Evolutionary conservation across 495 filamentous ascomycete genomes (phyloP), one percentile per base, ranked within the genome.

Genomic region (Penicillium atrosanguineum): DNA sequence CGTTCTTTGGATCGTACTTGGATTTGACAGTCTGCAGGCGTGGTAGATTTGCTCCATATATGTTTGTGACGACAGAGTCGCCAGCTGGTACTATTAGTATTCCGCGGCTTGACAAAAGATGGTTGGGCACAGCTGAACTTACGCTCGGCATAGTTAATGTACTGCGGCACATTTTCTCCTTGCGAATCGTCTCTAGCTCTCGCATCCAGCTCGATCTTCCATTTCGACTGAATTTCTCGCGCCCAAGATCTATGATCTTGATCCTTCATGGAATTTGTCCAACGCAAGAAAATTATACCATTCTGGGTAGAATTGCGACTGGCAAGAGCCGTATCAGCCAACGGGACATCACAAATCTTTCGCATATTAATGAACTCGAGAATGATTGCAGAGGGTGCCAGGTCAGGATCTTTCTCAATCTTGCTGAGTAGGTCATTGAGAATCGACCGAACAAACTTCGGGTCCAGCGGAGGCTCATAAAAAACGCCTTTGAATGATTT

Each of bases 1-100:
- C 55, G 57, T 83, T 83, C 1, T 62, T 70, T 0, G 81, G 79
- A 53, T 85, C 81, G 50, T 83, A 83, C 48, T 76, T 69, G 41
- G 67, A 63, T 68, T 83, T 83, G 37, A 83, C 31, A 16, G 56
- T 58, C 51, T 72, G 68, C 52, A 83, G 54, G 8, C 70, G 69
- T 1, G 47, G 50, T 11, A 75, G 63, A 44, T 83, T 82, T n/a
- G 58, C 58, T 2, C 82, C 81, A 19, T 71, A 74, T 34, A 74
- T 71, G 36, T 72, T 72, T 2, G 46, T 36, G 9, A 72, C 68
- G 1, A 63, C 59, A 12, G 63, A 63, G 44, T 72, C 68, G 25
- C 71, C 69, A 5, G 71, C 69, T 72, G 16, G 3, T 7, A 11
- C 14, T 6, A 28, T 60, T 44, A 61, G 56, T 36, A 53, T 26